Base-by-base conservation (phyloP, 495 filamentous ascomycete genomes). In the Sordaria brevicollis region DNA sequence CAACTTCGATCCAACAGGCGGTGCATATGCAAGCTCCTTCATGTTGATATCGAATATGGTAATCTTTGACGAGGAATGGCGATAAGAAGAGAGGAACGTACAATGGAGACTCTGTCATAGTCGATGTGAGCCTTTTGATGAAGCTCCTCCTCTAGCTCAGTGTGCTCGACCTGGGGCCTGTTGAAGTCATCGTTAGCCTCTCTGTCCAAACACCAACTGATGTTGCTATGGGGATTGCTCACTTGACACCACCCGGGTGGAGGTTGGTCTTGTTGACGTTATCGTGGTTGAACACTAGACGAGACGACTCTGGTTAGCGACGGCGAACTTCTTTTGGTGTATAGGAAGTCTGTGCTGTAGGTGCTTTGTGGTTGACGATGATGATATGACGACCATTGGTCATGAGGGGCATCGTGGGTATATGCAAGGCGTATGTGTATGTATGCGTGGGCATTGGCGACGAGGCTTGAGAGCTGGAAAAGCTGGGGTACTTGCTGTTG, bases 101-200 rank as follows among this genome's bases (percentile, higher is more conserved):
- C 94, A 85, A 99, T 99, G 70, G 96, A 91, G 75, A 99, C 95
- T 75, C 96, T 91, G 82, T 97, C 92, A 79, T 98, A 99, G 89
- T 99, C 95, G 83, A 99, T 98, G 86, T 98, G 93, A 74, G 95
- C 96, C 80, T 92, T 93, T 83, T 98, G 93, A 81, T 98, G 94
- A 49, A 99, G 90, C 80, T 97, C 93, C 85, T 97, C 93, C 83
- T 98, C 83, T 79, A 97, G 87, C 80, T 97, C 94, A 35, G 94
- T 97, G 88, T 97, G 94, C 77, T 95, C 90, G 75, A 85, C 84
- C 79, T 90, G 85, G 38, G 93, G 92, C 78, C 93, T 96, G 77
- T 57, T 72, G 66, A 66, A 29, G 57, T 68, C 43, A 65, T 68
- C 67, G 49, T 77, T 21, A 71, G 71, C 21, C 35, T 25, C n/a